phyloP scores from a whole-genome alignment of 768 basidiomycete genomes.

The Naematelia encephala region DNA sequence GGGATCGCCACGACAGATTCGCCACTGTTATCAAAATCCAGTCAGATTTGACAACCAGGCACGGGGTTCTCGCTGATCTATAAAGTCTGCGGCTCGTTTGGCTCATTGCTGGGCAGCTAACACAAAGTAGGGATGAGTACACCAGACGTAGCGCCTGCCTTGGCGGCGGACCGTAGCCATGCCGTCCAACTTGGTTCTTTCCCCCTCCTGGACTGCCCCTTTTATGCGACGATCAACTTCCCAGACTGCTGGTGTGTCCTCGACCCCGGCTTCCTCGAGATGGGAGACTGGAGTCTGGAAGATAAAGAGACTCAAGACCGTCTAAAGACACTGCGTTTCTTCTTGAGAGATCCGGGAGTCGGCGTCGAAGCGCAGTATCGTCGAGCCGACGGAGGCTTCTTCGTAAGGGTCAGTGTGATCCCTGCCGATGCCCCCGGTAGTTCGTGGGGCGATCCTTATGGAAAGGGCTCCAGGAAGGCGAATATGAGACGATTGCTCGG shows the following conservation, averaged over 20 bases:
- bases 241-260: neutral
- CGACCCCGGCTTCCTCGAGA: neutral
- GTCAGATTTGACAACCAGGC: too few species aligned
- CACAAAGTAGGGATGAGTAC: neutral
- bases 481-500: neutral
- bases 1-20: too few species aligned
- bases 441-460: neutral
- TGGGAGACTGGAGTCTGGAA: neutral
- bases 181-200: neutral
- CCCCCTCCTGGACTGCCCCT: neutral
- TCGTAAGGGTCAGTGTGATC: neutral
- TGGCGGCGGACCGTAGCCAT: neutral
- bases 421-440: neutral
- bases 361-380: neutral
- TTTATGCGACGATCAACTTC: neutral
- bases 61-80: too few species aligned
- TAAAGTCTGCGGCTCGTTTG: too few species aligned
- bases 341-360: neutral
- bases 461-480: neutral
- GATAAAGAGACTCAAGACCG: neutral
- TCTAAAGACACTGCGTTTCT: neutral
- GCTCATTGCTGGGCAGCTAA: too few species aligned
- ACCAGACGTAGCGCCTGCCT: neutral
- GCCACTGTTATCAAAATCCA: too few species aligned
- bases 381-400: conserved; percentile 1